Conservation (phyloP, 257 asterid genomes). For the Salvia splendens region DNA sequence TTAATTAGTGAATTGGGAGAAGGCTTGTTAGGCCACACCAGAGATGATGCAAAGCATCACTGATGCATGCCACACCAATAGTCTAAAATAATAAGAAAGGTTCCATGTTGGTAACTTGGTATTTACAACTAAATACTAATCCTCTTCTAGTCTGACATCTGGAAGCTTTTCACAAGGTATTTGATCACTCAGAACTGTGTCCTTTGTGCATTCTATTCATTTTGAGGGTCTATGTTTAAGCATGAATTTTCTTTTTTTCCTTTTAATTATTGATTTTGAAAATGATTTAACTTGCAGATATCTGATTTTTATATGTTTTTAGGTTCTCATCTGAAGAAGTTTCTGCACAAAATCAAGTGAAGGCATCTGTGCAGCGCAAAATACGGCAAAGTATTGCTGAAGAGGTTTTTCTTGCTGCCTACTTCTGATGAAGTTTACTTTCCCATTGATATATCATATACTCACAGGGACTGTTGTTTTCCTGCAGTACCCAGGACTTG, state of each 20-base stretch:
- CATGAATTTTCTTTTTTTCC: background rate
- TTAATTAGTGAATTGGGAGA: background rate
- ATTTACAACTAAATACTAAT: no score
- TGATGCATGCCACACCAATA: no score
- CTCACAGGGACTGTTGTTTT: constrained; percentile 22
- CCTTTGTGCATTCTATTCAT: background rate
- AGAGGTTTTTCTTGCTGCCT: constrained; percentile 57
- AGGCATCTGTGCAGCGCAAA: constrained; percentile 96
- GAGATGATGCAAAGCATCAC: no score
- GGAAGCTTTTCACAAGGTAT: background rate
- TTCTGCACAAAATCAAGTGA: constrained; percentile 98
- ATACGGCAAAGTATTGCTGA: constrained; percentile 93
- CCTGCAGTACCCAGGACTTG: constrained; percentile 86
- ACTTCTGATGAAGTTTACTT: constrained; percentile 1
- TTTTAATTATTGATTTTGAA: background rate
- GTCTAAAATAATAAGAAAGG: background rate
- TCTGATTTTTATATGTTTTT: constrained; percentile 28
- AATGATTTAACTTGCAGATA: constrained; percentile 19
- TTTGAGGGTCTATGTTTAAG: constrained; percentile 7
- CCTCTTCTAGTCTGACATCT: background rate
- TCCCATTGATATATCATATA: constrained; percentile 9
- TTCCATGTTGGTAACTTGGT: background rate
- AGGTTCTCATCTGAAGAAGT: constrained; percentile 97
- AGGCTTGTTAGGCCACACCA: background rate
- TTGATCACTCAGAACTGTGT: background rate